These are phyloP conservation scores for Lojkania enalia DNA, from an alignment of 2,329 filamentous ascomycete species.

Conservation along the genomic window DNA sequence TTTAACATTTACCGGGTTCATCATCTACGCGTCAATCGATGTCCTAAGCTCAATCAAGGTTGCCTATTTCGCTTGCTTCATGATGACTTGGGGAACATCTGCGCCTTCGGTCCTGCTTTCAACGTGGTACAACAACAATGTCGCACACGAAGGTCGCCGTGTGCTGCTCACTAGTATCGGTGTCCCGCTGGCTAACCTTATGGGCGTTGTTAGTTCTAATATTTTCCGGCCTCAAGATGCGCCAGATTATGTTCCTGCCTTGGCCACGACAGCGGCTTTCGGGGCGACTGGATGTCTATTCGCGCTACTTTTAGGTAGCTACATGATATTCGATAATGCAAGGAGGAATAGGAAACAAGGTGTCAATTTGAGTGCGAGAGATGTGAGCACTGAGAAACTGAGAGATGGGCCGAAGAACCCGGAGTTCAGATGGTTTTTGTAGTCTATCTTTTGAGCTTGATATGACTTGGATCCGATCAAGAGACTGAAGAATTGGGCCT, in stretches of 20 bases:
- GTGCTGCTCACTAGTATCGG: conserved; percentile 71
- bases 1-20: conserved; percentile 76
- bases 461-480: not conserved
- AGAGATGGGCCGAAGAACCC: conserved; percentile 48
- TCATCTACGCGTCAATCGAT: conserved; percentile 74
- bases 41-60: conserved; percentile 64
- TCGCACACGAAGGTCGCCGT: conserved; percentile 74
- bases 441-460: conserved; percentile 2
- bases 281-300: conserved; percentile 62
- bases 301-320: conserved; percentile 60
- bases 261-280: conserved; percentile 67
- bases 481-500: too few relatives aligned
- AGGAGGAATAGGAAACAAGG: conserved; percentile 62
- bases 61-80: conserved; percentile 76
- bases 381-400: conserved; percentile 52
- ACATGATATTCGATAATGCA: conserved; percentile 68
- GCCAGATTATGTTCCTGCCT: conserved; percentile 68
- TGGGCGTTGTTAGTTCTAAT: conserved; percentile 71
- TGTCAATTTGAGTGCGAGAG: conserved; percentile 55
- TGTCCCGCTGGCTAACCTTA: conserved; percentile 75
- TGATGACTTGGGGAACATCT: conserved; percentile 81
- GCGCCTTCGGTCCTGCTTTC: conserved; percentile 71
- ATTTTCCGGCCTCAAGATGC: conserved; percentile 67
- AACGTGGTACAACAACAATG: conserved; percentile 81
- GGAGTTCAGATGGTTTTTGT: conserved; percentile 52